Base-by-base conservation (phyloP, 768 basidiomycete genomes). In the Lyophyllum semitale region DNA sequence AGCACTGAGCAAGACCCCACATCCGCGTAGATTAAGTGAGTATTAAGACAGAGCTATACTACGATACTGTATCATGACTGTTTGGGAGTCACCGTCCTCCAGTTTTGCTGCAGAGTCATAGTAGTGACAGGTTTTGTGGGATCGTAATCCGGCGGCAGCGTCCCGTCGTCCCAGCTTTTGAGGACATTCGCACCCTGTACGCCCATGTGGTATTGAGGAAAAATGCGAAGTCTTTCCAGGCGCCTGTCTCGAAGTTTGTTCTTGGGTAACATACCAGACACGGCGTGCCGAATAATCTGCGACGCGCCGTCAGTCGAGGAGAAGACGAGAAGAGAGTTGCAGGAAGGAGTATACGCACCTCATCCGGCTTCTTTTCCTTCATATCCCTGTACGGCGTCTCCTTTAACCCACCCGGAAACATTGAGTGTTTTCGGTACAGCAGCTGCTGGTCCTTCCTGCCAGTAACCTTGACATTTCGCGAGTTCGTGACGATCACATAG, bases 191-290 rank as follows among this genome's bases (percentile, higher is more conserved):
- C 79, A 53, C 84, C 83, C 57, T 93, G 81, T 12, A 87, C 84
- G 22, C 91, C 91, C 79, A 88, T 87, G 58, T 91, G 83, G 48
- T 84, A 74, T 9, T 83, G 90, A 37, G 91, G 84, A 66, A 95
- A 98, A 60, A 98, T 90, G 58, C 91, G 88, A 46, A 99, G 78
- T 52, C 97, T 78, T 55, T 91, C 93, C 46, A 99, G 72, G 32
- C 97, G 83, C 43, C 91, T 81, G 44, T 96, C 91, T 23, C 97
- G 85, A 57, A 97, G 84, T 59, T 90, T 95, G 78, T 99, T 99
- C 75, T 98, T 99, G 30, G 96, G 97, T 51, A 99, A 79, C 97
- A 99, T 99, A 63, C 96, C 93, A 11, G 96, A 91, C 4, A 99
- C 97, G 3, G 97, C 97, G 60, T 93, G 85, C 12, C 93, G 87